Conservation (phyloP, 2,329 filamentous ascomycete species). For the Emericellopsis atlantica region DNA sequence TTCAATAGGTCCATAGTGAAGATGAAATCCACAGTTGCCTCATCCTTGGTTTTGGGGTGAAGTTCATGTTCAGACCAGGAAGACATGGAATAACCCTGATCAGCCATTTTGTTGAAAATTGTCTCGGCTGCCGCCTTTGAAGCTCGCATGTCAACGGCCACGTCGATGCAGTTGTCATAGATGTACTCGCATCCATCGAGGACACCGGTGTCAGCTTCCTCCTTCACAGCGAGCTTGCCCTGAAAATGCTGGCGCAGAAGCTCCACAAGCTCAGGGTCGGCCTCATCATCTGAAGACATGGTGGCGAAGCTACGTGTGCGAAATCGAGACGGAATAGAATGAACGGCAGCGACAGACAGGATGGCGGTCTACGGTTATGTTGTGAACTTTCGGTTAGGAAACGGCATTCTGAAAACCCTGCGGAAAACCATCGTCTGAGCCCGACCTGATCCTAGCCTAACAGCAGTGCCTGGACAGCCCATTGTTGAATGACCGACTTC, state of each 20-base stretch:
- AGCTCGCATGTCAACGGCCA: constrained; percentile 72
- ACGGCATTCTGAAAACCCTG: too few relatives aligned
- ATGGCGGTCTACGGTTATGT: too few relatives aligned
- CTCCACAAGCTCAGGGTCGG: constrained; percentile 75
- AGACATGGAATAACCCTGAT: constrained; percentile 69
- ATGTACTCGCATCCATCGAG: constrained; percentile 74
- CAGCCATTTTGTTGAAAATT: constrained; percentile 73
- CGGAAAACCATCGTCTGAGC: too few relatives aligned
- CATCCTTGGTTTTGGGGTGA: constrained; percentile 74
- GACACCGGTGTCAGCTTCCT: constrained; percentile 67
- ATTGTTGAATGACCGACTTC: too few relatives aligned
- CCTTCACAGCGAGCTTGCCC: constrained; percentile 37
- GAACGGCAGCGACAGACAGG: background rate
- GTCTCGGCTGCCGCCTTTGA: constrained; percentile 71
- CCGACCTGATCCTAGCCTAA: too few relatives aligned
- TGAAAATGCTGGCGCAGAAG: constrained; percentile 72
- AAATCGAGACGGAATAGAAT: background rate
- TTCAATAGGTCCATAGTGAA: constrained; percentile 97
- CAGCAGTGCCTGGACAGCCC: too few relatives aligned
- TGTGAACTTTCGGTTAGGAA: too few relatives aligned
- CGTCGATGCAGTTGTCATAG: constrained; percentile 86
- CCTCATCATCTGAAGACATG: constrained; percentile 80
- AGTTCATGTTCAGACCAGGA: constrained; percentile 83
- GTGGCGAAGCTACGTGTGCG: constrained; percentile 6
- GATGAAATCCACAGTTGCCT: constrained; percentile 75